Percentiles rank a stretch among this genome's conserved stretches.
phyloP scores from a whole-genome alignment of 345 rosid species.

The Erodium maritimum region DNA sequence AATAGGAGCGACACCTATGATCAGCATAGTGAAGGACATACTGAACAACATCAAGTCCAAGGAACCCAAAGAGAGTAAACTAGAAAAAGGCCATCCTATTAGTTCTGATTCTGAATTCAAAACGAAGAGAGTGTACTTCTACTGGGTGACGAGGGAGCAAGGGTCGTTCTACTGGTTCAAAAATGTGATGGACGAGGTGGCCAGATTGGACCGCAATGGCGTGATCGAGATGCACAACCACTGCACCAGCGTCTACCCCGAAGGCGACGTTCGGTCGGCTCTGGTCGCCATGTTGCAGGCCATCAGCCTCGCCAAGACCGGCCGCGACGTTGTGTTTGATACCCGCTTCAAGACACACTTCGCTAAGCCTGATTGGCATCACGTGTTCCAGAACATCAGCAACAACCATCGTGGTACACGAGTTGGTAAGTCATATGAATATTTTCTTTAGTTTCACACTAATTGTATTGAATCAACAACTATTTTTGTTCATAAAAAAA shows the following conservation, averaged over 20 bases:
- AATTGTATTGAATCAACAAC: no score
- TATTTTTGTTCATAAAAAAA: no score
- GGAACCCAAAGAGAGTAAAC: conserved; percentile 23
- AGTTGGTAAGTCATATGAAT: conserved; percentile 72
- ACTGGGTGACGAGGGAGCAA: conserved; percentile 86
- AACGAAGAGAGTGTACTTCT: conserved; percentile 52
- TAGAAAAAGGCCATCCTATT: no score
- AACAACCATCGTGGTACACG: conserved; percentile 41
- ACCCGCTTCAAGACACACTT: conserved; percentile 79
- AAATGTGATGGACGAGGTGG: conserved; percentile 79
- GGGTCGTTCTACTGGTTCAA: conserved; percentile 96
- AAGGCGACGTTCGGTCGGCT: conserved; percentile 84
- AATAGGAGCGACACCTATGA: conserved; percentile 89
- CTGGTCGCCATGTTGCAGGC: conserved; percentile 81
- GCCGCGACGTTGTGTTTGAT: conserved; percentile 75
- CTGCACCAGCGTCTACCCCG: conserved; percentile 86
- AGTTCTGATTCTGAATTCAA: no score
- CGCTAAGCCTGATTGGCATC: conserved; percentile 82
- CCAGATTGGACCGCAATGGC: conserved; percentile 52
- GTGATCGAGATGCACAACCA: conserved; percentile 75
- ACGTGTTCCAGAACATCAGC: conserved; percentile 62
- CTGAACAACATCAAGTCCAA: conserved; percentile 50
- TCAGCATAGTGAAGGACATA: conserved; percentile 82
- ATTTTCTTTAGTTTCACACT: no score
- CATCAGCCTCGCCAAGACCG: conserved; percentile 66